Conservation (phyloP, 2,329 filamentous ascomycete genomes). For the Fusarium staphyleae region DNA sequence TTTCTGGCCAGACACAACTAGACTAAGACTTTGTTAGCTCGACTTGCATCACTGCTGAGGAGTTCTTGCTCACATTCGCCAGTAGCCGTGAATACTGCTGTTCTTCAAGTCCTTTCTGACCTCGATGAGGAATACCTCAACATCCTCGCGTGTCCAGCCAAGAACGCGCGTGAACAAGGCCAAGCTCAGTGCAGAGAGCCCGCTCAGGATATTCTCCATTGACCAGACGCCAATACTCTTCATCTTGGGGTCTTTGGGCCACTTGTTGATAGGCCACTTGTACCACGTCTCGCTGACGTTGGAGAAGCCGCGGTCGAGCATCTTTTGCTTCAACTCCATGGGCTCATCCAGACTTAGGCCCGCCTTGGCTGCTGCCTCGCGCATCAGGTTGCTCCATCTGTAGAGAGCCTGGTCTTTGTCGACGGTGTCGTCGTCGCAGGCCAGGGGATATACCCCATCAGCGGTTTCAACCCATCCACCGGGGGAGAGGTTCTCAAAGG, state of each 20-base stretch:
- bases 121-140: constrained; percentile 12
- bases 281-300: constrained; percentile 1
- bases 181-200: constrained; percentile 4
- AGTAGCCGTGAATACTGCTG: constrained; percentile 19
- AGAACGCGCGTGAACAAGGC: constrained; percentile 15
- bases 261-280: constrained; percentile 22
- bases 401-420: neutral
- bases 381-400: neutral
- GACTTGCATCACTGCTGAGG: too few species aligned
- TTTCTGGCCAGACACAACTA: too few species aligned
- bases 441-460: constrained; percentile 2
- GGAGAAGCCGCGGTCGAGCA: constrained; percentile 4
- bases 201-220: constrained; percentile 9
- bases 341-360: too few species aligned
- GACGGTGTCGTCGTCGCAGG: constrained; percentile 1
- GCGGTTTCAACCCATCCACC: constrained; percentile 19
- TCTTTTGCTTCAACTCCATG: too few species aligned
- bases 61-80: constrained; percentile 19
- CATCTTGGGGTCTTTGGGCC: constrained; percentile 22
- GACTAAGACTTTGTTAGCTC: too few species aligned
- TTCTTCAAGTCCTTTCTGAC: constrained; percentile 19
- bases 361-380: too few species aligned
- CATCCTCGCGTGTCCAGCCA: constrained; percentile 18
- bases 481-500: neutral
- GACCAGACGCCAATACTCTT: constrained; percentile 23